phyloP scores from a whole-genome alignment of 1,284 basidiomycete species.

The Pyrrhoderma noxium region DNA sequence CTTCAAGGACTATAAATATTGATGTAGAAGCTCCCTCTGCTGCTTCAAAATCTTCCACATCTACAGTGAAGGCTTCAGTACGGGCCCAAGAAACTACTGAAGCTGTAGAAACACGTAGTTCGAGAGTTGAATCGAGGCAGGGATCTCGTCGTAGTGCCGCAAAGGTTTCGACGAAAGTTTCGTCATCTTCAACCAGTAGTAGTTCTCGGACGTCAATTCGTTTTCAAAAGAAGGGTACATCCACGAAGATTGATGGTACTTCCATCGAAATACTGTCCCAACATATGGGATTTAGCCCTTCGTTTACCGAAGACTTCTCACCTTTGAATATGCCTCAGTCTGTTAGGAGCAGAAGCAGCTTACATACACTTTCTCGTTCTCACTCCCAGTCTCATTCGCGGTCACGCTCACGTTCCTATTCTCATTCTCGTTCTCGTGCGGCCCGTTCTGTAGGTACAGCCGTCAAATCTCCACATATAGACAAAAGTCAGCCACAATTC shows the following conservation, averaged over 20 bases:
- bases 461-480: not conserved
- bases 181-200: not conserved
- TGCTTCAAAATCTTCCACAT: constrained; percentile 3
- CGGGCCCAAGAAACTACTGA: not conserved
- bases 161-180: not conserved
- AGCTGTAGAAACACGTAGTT: not conserved
- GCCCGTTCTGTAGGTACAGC: not conserved
- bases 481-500: not conserved
- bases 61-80: constrained; percentile 7
- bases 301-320: no score
- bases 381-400: no score
- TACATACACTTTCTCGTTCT: no score
- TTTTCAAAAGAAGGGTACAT: not conserved
- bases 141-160: not conserved
- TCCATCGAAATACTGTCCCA: not conserved
- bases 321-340: no score
- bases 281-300: no score
- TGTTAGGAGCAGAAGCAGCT: no score
- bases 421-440: no score
- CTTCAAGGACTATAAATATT: constrained; percentile 1
- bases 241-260: not conserved
- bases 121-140: not conserved
- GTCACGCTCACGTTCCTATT: no score
- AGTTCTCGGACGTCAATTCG: not conserved
- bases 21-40: constrained; percentile 3